phyloP scores from a whole-genome alignment of 345 rosid genomes.

The Eucalyptus microcorys region DNA sequence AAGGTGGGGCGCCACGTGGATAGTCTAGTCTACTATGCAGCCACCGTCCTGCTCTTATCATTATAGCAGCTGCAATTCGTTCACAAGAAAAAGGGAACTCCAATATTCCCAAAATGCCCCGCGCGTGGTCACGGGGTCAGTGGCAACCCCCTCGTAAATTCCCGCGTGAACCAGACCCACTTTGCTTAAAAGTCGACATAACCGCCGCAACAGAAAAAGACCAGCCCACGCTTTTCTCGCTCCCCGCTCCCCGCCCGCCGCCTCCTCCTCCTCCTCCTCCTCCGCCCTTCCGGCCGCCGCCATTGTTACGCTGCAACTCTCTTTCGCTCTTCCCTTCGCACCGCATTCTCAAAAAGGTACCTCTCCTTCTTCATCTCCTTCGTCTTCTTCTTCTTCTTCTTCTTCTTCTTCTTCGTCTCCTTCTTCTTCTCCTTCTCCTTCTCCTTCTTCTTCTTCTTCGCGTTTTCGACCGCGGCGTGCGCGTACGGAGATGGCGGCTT shows the following conservation, averaged over 20 bases:
- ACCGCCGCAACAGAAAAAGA: background rate
- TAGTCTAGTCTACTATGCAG: background rate
- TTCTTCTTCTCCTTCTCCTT: background rate
- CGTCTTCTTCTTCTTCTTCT: rapidly evolving
- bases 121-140: background rate
- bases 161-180: background rate
- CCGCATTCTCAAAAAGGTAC: background rate
- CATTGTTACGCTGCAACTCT: background rate
- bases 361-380: background rate
- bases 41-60: background rate
- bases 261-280: background rate
- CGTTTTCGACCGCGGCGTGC: background rate
- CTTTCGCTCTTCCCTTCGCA: background rate
- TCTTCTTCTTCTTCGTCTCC: background rate
- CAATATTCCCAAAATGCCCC: background rate
- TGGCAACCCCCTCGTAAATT: background rate
- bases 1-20: background rate
- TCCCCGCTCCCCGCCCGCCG: background rate
- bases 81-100: background rate
- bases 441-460: background rate
- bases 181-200: background rate
- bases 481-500: background rate
- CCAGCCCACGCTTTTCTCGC: background rate
- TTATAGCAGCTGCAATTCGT: background rate
- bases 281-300: background rate